Percentiles rank a stretch among this genome's conserved stretches.
Conservation (phyloP, 2,329 filamentous ascomycete species). For the Penicillium sp. region DNA sequence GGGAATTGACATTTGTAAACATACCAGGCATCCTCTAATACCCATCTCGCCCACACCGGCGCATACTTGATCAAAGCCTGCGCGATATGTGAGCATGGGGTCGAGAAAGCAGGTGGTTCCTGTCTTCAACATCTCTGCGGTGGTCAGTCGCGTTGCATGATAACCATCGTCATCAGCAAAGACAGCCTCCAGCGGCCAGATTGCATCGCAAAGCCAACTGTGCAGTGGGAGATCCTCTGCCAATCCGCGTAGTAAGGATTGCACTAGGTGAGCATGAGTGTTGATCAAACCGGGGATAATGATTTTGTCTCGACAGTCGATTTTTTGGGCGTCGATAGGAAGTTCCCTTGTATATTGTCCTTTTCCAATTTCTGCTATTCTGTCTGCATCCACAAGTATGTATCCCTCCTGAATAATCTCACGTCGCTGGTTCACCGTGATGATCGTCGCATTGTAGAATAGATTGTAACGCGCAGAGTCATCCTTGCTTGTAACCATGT, state of each 20-base stretch:
- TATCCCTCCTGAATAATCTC: slow-evolving; percentile 21
- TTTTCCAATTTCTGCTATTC: slow-evolving; percentile 13
- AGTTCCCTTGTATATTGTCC: slow-evolving; percentile 3
- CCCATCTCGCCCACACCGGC: slow-evolving; percentile 38
- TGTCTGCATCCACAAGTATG: slow-evolving; percentile 13
- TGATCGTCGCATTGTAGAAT: slow-evolving; percentile 21
- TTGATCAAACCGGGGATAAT: slow-evolving; percentile 43
- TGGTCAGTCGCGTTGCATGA: slow-evolving; percentile 36
- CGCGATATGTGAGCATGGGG: slow-evolving; percentile 37
- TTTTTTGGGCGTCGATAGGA: slow-evolving; percentile 12
- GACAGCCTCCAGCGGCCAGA: slow-evolving; percentile 43
- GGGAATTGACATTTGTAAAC: not conserved
- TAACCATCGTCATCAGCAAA: slow-evolving; percentile 40
- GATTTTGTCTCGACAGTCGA: slow-evolving; percentile 36
- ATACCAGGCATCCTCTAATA: slow-evolving; percentile 36
- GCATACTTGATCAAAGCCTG: slow-evolving; percentile 33
- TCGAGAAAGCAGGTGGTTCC: slow-evolving; percentile 46
- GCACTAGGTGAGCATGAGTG: slow-evolving; percentile 41
- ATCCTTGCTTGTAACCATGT: not conserved
- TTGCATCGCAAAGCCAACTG: slow-evolving; percentile 37
- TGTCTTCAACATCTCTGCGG: slow-evolving; percentile 43
- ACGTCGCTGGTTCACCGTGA: slow-evolving; percentile 22
- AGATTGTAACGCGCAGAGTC: slow-evolving; percentile 9
- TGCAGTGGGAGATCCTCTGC: slow-evolving; percentile 33
- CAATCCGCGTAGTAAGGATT: slow-evolving; percentile 40